Base-by-base conservation (phyloP, 1,284 basidiomycete genomes). In the Moesziomyces sp. region DNA sequence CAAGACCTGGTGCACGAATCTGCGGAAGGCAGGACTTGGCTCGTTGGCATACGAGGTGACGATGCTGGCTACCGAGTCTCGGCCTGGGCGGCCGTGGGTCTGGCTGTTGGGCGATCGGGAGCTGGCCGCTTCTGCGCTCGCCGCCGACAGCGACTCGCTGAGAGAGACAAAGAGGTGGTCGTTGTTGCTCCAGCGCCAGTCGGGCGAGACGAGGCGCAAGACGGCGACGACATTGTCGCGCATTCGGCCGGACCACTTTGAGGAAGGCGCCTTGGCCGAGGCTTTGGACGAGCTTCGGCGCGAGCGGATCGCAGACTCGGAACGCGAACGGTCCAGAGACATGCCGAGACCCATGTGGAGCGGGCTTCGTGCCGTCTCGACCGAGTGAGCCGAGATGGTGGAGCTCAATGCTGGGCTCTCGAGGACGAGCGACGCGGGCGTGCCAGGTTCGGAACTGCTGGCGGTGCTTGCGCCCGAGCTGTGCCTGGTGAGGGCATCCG, bases 1-100 rank as follows among this genome's bases (percentile, higher is more conserved):
- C 16, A 83, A 66, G 16, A 83, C 82, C 47, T 83, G 81, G 52
- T 82, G 81, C 14, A 72, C 75, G 53, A 83, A 83, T 28, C 76
- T 72, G 10, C 79, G 76, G 53, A 83, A 83, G 11, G 81, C 81
- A 5, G 81, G 81, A 56, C 76, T 82, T 3, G 73, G 69, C 50
- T 82, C 80, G 56, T 74, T 62, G 67, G 74, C 56, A 45, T 63
- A 61, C 54, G 71, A 46, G n/a, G 65, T 65, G 35, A 56, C 47
- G 49, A 58, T 55, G 54, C 69, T 60, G 19, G 58, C 42, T 10
- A 64, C 52, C 13, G 70, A 53, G 46, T 67, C 65, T 14, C 71
- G 56, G 14, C 62, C 58, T 6, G 57, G 38, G 46, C 62, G 50
- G 42, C 66, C 59, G 28, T 60, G 58, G 28, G 38, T 48, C 26